phyloP scores from a whole-genome alignment of 1,284 basidiomycete species.

The Trichosporon sp. region DNA sequence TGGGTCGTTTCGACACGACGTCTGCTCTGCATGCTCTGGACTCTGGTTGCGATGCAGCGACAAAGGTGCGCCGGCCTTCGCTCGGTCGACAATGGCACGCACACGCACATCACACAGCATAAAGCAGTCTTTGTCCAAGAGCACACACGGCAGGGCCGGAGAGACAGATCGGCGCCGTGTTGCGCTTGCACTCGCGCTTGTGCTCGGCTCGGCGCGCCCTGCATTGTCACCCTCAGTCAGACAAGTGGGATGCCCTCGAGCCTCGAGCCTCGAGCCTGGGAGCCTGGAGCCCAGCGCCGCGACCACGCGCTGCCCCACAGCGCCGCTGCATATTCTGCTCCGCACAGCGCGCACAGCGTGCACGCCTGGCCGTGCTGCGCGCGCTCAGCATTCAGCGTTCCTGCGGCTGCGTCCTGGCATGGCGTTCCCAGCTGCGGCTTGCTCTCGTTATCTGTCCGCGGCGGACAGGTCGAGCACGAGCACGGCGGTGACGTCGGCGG shows the following conservation, averaged over 20 bases:
- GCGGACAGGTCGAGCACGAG: no score
- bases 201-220: neutral
- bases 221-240: neutral
- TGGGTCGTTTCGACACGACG: neutral
- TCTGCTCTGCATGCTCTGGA: neutral
- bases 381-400: neutral
- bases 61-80: neutral
- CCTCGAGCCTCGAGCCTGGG: neutral
- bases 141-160: neutral
- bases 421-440: no score
- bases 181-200: no score
- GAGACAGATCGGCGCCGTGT: neutral
- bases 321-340: neutral
- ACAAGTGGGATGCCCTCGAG: neutral
- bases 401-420: no score
- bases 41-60: neutral
- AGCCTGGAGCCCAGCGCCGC: neutral
- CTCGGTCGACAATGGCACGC: neutral
- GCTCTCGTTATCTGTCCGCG: no score
- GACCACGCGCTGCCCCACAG: no score
- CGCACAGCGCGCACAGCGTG: neutral
- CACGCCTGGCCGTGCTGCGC: neutral
- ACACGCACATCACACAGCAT: neutral
- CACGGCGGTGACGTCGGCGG: neutral
- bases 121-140: neutral